phyloP scores from a whole-genome alignment of 2,329 filamentous ascomycete genomes.

The Leptographium lundbergii region DNA sequence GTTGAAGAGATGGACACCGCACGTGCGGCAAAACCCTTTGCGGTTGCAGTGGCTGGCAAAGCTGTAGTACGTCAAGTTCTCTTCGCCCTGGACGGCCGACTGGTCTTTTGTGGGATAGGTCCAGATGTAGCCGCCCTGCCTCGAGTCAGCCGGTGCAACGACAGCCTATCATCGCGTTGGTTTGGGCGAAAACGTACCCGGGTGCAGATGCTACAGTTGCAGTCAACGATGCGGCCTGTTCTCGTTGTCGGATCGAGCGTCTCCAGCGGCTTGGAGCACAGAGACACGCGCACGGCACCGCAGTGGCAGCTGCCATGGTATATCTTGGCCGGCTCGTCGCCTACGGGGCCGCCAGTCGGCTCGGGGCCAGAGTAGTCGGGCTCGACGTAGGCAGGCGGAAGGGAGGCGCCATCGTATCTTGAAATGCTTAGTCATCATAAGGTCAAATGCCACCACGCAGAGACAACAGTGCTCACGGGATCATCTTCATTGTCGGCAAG shows the following conservation, averaged over 20 bases:
- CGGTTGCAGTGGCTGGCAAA: conserved; percentile 20
- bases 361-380: conserved; percentile 26
- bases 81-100: conserved; percentile 28
- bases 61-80: conserved; percentile 26
- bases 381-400: conserved; percentile 20
- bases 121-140: conserved; percentile 32
- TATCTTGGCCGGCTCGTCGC: conserved; percentile 22
- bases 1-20: conserved; percentile 31
- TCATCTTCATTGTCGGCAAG: conserved; percentile 22
- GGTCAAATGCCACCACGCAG: no score
- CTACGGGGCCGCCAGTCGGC: conserved; percentile 22
- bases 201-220: conserved; percentile 39
- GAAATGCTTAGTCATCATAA: background rate
- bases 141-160: background rate
- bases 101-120: conserved; percentile 27
- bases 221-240: conserved; percentile 22
- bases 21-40: conserved; percentile 36
- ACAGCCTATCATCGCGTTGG: no score
- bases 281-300: conserved; percentile 31
- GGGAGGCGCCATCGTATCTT: conserved; percentile 26
- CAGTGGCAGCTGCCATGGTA: conserved; percentile 43
- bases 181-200: conserved; percentile 17
- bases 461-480: conserved; percentile 15
- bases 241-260: conserved; percentile 11
- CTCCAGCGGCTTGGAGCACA: conserved; percentile 27